Percentiles rank a stretch among this genome's conserved stretches.
These are phyloP conservation scores for Westerdykella aurantiaca DNA, from an alignment of 2,329 filamentous ascomycete species.

Conservation along the genomic window DNA sequence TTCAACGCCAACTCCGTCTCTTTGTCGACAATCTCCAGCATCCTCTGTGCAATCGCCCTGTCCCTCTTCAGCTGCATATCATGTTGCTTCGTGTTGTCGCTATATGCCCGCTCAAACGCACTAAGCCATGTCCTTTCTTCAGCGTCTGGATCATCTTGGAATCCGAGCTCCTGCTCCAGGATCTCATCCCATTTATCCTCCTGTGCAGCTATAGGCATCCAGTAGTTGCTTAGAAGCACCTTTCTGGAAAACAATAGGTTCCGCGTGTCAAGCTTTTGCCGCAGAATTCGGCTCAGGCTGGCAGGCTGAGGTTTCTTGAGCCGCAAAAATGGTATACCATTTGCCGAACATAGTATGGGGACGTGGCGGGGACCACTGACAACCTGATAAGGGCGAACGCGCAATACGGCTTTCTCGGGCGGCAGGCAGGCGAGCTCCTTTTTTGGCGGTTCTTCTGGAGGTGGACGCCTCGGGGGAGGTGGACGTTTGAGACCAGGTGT, in stretches of 20 bases:
- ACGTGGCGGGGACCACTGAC: conserved; percentile 53
- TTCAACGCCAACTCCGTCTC: conserved; percentile 42
- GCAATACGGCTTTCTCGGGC: conserved; percentile 40
- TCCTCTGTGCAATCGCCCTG: conserved; percentile 32
- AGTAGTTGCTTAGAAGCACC: conserved; percentile 40
- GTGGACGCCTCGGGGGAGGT: conserved; percentile 5
- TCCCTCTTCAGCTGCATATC: conserved; percentile 24
- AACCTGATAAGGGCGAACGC: conserved; percentile 45
- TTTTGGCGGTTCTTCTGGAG: conserved; percentile 6
- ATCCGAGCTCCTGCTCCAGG: conserved; percentile 16
- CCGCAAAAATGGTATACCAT: conserved; percentile 59
- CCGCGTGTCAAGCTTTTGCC: conserved; percentile 46
- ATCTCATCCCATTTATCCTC: conserved; percentile 49
- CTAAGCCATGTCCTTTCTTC: conserved; percentile 23
- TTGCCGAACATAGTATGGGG: conserved; percentile 53
- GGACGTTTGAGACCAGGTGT: conserved; percentile 33
- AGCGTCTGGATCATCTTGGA: conserved; percentile 3
- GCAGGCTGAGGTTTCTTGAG: conserved; percentile 60
- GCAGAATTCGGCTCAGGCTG: conserved; percentile 54
- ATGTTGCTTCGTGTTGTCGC: conserved; percentile 12
- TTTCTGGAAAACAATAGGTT: conserved; percentile 38
- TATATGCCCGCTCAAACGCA: conserved; percentile 16
- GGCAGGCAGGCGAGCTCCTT: conserved; percentile 33
- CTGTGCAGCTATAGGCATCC: conserved; percentile 32
- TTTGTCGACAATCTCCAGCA: conserved; percentile 45